Evolutionary conservation across 441 rosid genomes (phyloP).

Genomic region (Biscutella laevigata): DNA sequence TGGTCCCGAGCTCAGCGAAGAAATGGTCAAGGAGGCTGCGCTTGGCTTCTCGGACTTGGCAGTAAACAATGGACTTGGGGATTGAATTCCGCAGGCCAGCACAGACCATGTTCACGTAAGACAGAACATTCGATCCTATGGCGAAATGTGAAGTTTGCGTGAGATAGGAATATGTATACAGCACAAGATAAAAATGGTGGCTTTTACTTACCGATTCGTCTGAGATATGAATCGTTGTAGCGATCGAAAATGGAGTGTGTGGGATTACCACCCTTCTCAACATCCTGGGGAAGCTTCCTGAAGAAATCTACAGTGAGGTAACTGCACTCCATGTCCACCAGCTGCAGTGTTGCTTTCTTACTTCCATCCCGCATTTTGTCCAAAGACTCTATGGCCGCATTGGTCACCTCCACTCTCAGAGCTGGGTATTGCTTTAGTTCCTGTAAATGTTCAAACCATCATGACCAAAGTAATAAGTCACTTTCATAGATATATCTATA

Average conservation of each 20-base stretch:
- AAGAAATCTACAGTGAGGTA: constrained; percentile 95
- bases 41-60: constrained; percentile 96
- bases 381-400: constrained; percentile 82
- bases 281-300: constrained; percentile 95
- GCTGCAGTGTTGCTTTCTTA: constrained; percentile 78
- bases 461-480: neutral
- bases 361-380: constrained; percentile 85
- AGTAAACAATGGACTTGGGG: constrained; percentile 82
- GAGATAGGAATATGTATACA: neutral
- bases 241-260: constrained; percentile 89
- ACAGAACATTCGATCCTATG: constrained; percentile 77
- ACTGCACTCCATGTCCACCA: constrained; percentile 88
- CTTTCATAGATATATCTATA: neutral
- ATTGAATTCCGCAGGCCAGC: constrained; percentile 73
- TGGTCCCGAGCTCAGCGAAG: constrained; percentile 78
- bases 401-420: constrained; percentile 76
- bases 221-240: constrained; percentile 77
- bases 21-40: constrained; percentile 79
- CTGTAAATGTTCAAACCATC: constrained; percentile 34
- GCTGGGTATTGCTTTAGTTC: constrained; percentile 94
- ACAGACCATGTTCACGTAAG: constrained; percentile 89
- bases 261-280: constrained; percentile 93
- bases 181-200: neutral
- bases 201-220: constrained; percentile 66
- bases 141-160: neutral